phyloP scores from a whole-genome alignment of 2,329 filamentous ascomycete genomes.

The Ilyonectria destructans region DNA sequence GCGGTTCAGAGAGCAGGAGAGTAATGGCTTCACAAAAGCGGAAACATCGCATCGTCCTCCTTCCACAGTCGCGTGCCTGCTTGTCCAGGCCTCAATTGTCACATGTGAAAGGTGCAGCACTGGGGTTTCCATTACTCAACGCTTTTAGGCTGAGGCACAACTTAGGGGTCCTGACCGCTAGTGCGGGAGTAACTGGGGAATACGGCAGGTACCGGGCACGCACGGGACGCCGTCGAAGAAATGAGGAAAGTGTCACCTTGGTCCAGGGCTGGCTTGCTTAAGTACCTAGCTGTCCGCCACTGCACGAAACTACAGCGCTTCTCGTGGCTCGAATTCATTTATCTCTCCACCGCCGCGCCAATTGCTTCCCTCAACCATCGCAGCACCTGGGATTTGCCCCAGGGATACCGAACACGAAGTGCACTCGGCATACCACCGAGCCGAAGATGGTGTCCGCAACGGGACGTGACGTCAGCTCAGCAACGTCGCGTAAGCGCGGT shows the following conservation, averaged over 20 bases:
- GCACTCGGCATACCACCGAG: neutral
- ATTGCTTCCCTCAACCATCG: slow-evolving; percentile 22
- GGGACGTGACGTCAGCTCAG: slow-evolving; percentile 49
- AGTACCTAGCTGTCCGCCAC: neutral
- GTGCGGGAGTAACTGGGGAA: slow-evolving; percentile 23
- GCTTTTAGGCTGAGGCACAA: neutral
- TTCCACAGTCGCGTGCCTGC: neutral
- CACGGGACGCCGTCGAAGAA: neutral
- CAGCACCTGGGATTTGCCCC: neutral
- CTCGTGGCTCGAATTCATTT: neutral
- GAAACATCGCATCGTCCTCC: neutral
- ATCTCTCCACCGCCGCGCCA: slow-evolving; percentile 5
- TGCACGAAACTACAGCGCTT: neutral
- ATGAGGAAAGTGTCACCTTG: neutral
- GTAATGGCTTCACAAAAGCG: neutral
- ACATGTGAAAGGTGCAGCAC: neutral
- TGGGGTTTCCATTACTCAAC: neutral
- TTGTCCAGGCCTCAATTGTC: neutral
- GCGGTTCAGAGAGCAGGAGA: neutral
- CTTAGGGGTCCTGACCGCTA: slow-evolving; percentile 37
- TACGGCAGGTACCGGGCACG: slow-evolving; percentile 34
- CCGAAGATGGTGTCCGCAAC: slow-evolving; percentile 51
- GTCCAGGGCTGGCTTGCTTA: neutral
- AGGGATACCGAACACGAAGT: neutral
- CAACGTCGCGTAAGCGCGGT: slow-evolving; percentile 62